These are phyloP conservation scores for Boletus sensibilis DNA, from an alignment of 768 basidiomycete genomes.

Conservation along the genomic window DNA sequence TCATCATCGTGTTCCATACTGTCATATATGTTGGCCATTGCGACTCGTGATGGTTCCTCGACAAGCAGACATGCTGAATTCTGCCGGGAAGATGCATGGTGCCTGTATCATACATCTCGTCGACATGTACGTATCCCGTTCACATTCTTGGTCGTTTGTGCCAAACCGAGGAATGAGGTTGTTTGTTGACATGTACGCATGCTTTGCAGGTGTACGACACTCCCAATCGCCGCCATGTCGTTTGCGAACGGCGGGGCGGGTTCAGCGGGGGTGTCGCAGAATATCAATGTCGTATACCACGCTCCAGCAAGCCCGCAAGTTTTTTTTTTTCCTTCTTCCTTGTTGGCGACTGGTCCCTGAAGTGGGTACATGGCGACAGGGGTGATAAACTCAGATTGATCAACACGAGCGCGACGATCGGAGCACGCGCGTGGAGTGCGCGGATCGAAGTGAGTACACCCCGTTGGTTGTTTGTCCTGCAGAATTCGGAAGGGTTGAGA, in stretches of 20 bases:
- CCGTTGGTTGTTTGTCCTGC: background rate
- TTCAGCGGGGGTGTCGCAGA: slow-evolving; percentile 42
- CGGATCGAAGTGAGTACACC: slow-evolving; percentile 39
- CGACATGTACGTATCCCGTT: slow-evolving; percentile 39
- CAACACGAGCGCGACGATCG: slow-evolving; percentile 37
- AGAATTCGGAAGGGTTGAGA: background rate
- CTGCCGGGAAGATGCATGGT: slow-evolving; percentile 37
- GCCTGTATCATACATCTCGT: slow-evolving; percentile 45
- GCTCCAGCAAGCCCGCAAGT: slow-evolving; percentile 40
- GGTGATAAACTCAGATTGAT: slow-evolving; percentile 45
- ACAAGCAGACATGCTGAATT: slow-evolving; percentile 44
- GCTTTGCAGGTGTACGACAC: slow-evolving; percentile 39
- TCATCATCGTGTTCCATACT: background rate
- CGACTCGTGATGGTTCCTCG: background rate
- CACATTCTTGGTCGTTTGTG: background rate
- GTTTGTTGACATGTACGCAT: background rate
- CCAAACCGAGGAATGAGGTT: background rate
- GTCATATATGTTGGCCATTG: background rate
- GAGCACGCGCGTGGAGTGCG: slow-evolving; percentile 31
- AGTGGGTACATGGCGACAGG: slow-evolving; percentile 25
- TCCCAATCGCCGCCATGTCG: slow-evolving; percentile 38
- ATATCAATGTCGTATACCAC: slow-evolving; percentile 47
- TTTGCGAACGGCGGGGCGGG: slow-evolving; percentile 31
- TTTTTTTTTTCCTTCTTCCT: background rate
- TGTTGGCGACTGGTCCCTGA: background rate